Evolutionary conservation across 208 protist genomes (phyloP).

Genomic region (Trypanosoma cruzi): DNA sequence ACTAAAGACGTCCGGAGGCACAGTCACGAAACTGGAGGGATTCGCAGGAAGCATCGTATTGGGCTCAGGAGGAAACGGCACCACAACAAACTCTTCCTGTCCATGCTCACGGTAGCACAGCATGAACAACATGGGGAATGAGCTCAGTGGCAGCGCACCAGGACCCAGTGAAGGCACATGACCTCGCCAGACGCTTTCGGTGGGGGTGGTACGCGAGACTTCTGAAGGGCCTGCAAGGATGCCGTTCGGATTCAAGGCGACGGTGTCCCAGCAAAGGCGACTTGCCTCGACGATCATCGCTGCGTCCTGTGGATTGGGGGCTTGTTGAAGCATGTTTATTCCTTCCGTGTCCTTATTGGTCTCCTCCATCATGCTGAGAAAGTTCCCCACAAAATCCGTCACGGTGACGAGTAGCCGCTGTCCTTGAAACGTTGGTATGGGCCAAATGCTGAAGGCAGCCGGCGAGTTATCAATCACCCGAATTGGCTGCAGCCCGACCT

Average conservation of each 20-base stretch:
- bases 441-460: constrained; percentile 28
- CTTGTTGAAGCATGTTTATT: neutral
- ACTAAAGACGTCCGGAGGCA: constrained; percentile 37
- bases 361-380: neutral
- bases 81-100: constrained; percentile 79
- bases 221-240: constrained; percentile 43
- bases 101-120: constrained; percentile 76
- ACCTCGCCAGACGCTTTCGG: constrained; percentile 40
- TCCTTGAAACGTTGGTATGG: constrained; percentile 64
- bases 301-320: constrained; percentile 32
- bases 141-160: constrained; percentile 29
- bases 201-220: constrained; percentile 25
- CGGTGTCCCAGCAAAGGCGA: constrained; percentile 81
- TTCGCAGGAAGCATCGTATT: constrained; percentile 39
- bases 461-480: constrained; percentile 53
- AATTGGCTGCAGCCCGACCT: constrained; percentile 44
- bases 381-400: constrained; percentile 33
- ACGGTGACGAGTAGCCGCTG: constrained; percentile 75
- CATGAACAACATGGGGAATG: constrained; percentile 71
- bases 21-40: constrained; percentile 58
- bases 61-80: constrained; percentile 46
- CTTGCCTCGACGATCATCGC: constrained; percentile 67
- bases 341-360: neutral
- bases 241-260: constrained; percentile 18
- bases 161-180: constrained; percentile 88